These are phyloP conservation scores for Arabidopsis suecica DNA, from an alignment of 345 rosid genomes.

Conservation along the genomic window DNA sequence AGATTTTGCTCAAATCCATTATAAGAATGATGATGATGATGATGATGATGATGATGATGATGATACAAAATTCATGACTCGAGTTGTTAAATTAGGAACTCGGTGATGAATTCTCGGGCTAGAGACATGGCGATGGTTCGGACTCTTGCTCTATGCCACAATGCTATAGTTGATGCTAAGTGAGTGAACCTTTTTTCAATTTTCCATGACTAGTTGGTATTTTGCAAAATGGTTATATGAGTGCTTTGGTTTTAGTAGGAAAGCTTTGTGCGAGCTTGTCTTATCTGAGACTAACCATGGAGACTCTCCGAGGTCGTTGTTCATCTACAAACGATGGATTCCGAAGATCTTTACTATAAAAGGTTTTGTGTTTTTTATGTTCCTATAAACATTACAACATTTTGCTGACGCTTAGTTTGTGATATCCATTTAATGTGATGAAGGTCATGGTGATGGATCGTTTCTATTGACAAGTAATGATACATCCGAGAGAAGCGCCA, in stretches of 20 bases:
- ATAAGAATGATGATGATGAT: background rate
- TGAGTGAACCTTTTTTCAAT: conserved; percentile 41
- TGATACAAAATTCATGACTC: too few relatives aligned
- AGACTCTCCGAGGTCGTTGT: conserved; percentile 70
- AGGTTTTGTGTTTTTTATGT: conserved; percentile 46
- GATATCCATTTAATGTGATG: background rate
- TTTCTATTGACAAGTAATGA: conserved; percentile 57
- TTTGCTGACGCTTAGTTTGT: conserved; percentile 2
- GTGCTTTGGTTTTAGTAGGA: conserved; percentile 45
- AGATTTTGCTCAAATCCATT: background rate
- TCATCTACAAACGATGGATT: conserved; percentile 83
- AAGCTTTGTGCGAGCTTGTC: conserved; percentile 56
- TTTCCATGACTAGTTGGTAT: background rate
- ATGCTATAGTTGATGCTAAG: conserved; percentile 70
- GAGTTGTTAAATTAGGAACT: conserved; percentile 46
- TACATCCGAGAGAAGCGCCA: conserved; percentile 34
- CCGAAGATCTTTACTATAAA: conserved; percentile 57
- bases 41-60: too few relatives aligned
- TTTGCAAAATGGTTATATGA: background rate
- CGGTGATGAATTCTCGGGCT: conserved; percentile 69
- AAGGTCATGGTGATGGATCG: conserved; percentile 74
- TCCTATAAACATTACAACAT: background rate
- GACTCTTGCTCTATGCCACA: conserved; percentile 73
- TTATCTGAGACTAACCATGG: conserved; percentile 75
- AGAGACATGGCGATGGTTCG: conserved; percentile 84